A percentile compares a stretch with the other conserved stretches of the same genome.
Conservation (phyloP, 108 stramenopile species). For the Stephanodiscus triporus region DNA sequence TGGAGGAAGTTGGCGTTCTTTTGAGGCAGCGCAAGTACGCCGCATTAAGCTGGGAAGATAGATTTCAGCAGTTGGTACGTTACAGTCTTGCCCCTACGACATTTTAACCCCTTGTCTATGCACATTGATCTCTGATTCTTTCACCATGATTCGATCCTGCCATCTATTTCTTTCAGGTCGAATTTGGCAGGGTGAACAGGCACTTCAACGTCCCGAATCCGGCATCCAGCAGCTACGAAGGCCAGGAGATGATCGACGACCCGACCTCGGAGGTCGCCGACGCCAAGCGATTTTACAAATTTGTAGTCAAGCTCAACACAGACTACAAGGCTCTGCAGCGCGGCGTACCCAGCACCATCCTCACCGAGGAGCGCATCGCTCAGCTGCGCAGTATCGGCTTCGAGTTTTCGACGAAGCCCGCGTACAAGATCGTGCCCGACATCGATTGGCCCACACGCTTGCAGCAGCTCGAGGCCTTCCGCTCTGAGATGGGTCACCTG, state of each 20-base stretch:
- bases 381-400: constrained; percentile 22
- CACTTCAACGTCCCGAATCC: constrained; percentile 37
- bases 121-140: not conserved
- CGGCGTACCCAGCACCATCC: constrained; percentile 9
- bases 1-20: constrained; percentile 8
- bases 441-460: constrained; percentile 8
- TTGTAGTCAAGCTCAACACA: constrained; percentile 14
- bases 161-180: constrained; percentile 4
- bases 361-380: constrained; percentile 24
- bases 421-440: constrained; percentile 7
- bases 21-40: constrained; percentile 5
- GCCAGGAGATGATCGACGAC: not conserved
- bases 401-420: constrained; percentile 20
- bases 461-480: constrained; percentile 22
- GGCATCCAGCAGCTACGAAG: not conserved
- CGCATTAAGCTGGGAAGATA: constrained; percentile 20
- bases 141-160: not conserved
- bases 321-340: constrained; percentile 19
- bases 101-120: not conserved
- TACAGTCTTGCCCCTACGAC: not conserved
- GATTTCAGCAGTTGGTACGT: constrained; percentile 22
- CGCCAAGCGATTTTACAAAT: constrained; percentile 26
- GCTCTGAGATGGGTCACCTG: constrained; percentile 12
- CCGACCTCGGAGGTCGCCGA: constrained; percentile 22
- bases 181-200: constrained; percentile 26